phyloP scores from a whole-genome alignment of 1,284 basidiomycete genomes.

The Sporisorium reilianum region DNA sequence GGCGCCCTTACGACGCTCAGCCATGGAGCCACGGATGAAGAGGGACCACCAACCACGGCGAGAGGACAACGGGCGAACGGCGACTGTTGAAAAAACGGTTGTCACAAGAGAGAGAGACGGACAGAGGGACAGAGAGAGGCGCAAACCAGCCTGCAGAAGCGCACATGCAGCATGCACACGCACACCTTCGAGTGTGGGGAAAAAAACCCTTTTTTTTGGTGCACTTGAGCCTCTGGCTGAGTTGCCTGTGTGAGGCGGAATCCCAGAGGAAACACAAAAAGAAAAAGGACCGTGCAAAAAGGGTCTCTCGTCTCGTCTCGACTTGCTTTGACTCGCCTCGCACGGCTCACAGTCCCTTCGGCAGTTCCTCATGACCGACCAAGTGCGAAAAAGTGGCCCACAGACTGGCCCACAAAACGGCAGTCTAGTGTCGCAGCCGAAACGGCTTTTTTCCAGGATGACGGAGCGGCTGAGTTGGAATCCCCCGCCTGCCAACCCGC shows the following conservation, averaged over 20 bases:
- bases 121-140: background rate
- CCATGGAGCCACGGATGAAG: background rate
- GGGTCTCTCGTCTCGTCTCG: no score
- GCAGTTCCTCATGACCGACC: slow-evolving; percentile 1
- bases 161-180: slow-evolving; percentile 8
- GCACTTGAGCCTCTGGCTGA: background rate
- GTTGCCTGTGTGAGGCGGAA: background rate
- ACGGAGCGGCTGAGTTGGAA: slow-evolving; percentile 21
- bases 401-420: no score
- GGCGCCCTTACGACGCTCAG: background rate
- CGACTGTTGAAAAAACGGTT: slow-evolving; percentile 1
- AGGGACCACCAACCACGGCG: background rate
- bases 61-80: background rate
- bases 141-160: background rate
- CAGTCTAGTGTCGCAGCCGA: background rate
- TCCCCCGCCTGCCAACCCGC: slow-evolving; percentile 4
- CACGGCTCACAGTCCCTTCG: background rate
- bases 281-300: background rate
- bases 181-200: slow-evolving; percentile 16
- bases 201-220: slow-evolving; percentile 2
- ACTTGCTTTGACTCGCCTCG: no score
- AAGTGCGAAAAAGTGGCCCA: background rate
- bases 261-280: background rate
- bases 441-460: slow-evolving; percentile 3
- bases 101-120: background rate